phyloP scores from a whole-genome alignment of 257 asterid genomes.

The Solanum paucissectum region DNA sequence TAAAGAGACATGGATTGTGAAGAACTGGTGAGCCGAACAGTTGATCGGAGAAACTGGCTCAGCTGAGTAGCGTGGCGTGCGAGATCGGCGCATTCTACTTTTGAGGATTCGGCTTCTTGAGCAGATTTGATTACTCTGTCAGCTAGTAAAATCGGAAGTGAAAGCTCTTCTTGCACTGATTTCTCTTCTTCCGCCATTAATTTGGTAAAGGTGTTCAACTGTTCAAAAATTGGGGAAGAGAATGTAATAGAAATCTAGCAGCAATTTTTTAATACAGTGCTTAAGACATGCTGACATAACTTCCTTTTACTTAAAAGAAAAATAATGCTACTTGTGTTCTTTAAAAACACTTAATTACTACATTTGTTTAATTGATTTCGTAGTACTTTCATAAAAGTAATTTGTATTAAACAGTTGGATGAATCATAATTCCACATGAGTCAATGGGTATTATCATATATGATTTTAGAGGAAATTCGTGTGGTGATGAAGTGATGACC shows the following conservation, averaged over 20 bases:
- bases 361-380: not conserved
- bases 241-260: not conserved
- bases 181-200: conserved; percentile 15
- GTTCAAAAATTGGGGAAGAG: not conserved
- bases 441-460: not conserved
- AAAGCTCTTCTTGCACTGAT: conserved; percentile 35
- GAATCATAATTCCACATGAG: not conserved
- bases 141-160: conserved; percentile 34
- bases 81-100: conserved; percentile 46
- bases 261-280: not conserved
- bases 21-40: conserved; percentile 39
- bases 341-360: not conserved
- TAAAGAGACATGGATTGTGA: conserved; percentile 36
- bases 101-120: conserved; percentile 45
- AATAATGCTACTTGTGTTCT: not conserved
- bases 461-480: not conserved
- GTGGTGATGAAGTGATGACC: not conserved
- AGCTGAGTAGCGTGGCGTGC: conserved; percentile 45
- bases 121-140: conserved; percentile 34
- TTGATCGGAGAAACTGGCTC: conserved; percentile 52
- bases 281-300: not conserved
- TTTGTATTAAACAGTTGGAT: not conserved
- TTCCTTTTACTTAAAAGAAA: not conserved
- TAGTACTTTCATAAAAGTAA: not conserved
- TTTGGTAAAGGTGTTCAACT: not conserved